These are phyloP conservation scores for Macrophomina pseudophaseolina DNA, from an alignment of 2,329 filamentous ascomycete genomes.

Conservation along the genomic window DNA sequence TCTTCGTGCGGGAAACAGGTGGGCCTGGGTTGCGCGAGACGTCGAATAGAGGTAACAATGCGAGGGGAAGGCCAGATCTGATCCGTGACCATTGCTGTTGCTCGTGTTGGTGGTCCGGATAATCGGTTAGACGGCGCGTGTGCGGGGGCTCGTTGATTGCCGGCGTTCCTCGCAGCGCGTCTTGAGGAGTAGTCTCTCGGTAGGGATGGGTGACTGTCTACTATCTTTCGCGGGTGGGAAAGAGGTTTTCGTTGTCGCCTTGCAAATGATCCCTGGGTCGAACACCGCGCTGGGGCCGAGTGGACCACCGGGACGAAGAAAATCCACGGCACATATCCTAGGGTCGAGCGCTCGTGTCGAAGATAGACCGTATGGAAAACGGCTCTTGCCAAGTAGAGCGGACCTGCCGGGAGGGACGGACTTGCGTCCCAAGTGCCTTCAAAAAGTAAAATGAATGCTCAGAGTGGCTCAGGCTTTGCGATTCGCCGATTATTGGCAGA, in stretches of 20 bases:
- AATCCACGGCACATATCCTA: not conserved
- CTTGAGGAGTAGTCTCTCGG: not conserved
- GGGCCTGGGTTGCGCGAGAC: no score
- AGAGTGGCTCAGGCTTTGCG: not conserved
- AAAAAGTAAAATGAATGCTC: not conserved
- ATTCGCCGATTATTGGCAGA: not conserved
- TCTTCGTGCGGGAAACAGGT: no score
- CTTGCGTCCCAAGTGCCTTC: not conserved
- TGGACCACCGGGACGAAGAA: slow-evolving; percentile 4
- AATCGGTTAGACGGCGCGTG: no score
- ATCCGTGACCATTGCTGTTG: not conserved
- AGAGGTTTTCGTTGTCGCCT: not conserved
- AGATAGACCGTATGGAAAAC: not conserved
- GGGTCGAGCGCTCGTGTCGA: not conserved
- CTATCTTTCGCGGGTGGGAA: not conserved
- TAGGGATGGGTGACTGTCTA: not conserved
- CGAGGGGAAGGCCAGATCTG: not conserved
- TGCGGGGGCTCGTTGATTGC: no score
- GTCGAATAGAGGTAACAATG: no score
- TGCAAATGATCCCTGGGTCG: not conserved
- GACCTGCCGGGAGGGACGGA: slow-evolving; percentile 4
- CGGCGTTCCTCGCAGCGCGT: not conserved
- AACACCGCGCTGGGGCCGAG: not conserved
- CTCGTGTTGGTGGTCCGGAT: not conserved
- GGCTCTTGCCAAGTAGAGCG: not conserved